A percentile compares a stretch with the other conserved stretches of the same genome.
Evolutionary conservation across 2,329 filamentous ascomycete genomes (phyloP).

Genomic region (Paracamarosporium sp.): DNA sequence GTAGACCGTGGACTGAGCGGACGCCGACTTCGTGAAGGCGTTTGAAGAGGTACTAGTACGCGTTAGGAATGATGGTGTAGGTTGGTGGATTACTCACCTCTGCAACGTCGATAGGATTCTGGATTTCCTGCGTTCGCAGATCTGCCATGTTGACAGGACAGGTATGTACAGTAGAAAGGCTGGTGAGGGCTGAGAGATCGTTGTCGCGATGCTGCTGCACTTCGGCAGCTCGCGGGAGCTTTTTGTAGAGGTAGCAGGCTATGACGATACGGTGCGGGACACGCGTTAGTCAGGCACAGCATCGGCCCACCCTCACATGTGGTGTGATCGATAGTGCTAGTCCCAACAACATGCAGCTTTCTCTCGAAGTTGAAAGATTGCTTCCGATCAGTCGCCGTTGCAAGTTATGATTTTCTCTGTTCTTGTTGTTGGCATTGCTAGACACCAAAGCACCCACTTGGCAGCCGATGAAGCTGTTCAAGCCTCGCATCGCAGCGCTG

Average conservation of each 20-base stretch:
- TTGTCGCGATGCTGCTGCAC: constrained; percentile 5
- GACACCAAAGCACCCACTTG: neutral
- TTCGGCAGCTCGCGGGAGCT: neutral
- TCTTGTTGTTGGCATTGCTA: neutral
- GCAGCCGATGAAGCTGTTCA: neutral
- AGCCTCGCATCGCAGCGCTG: neutral
- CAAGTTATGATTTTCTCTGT: neutral
- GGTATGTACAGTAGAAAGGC: neutral
- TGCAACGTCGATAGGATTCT: constrained; percentile 62
- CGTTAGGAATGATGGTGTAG: constrained; percentile 3
- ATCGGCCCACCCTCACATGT: constrained; percentile 1
- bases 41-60: constrained; percentile 45
- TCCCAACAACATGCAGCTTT: constrained; percentile 6
- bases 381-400: neutral
- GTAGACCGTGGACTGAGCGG: constrained; percentile 55
- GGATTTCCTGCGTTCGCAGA: constrained; percentile 51
- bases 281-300: constrained; percentile 3
- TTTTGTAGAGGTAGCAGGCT: constrained; percentile 12
- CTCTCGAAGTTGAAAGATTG: neutral
- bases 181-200: constrained; percentile 7
- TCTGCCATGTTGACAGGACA: constrained; percentile 41
- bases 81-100: constrained; percentile 47
- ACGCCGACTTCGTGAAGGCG: constrained; percentile 53
- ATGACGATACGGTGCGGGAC: constrained; percentile 13
- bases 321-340: constrained; percentile 2